phyloP scores from a whole-genome alignment of 148 eudicot species.

The Gaultheria prostrata region DNA sequence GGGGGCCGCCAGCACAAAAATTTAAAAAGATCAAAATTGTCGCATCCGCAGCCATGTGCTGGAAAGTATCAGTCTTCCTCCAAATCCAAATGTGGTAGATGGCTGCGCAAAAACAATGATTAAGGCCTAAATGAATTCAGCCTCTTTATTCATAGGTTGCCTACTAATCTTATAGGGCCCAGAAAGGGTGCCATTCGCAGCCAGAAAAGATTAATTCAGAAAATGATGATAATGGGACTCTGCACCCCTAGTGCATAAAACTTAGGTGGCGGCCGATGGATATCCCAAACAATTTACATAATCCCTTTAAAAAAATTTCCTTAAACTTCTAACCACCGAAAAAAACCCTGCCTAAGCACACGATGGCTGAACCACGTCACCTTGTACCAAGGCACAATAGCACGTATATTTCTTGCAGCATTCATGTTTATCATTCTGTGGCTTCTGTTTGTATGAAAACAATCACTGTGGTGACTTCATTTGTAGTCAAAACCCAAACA shows the following conservation, averaged over 20 bases:
- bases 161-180: neutral
- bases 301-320: neutral
- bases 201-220: neutral
- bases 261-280: neutral
- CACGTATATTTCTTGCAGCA: neutral
- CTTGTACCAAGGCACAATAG: neutral
- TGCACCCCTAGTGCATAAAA: neutral
- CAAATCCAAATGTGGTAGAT: neutral
- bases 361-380: neutral
- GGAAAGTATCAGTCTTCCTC: neutral
- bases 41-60: neutral
- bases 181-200: neutral
- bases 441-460: neutral
- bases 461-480: neutral
- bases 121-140: neutral
- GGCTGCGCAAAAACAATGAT: neutral
- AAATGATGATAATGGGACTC: neutral
- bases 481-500: neutral
- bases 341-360: neutral
- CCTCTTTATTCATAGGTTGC: neutral
- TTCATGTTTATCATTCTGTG: neutral
- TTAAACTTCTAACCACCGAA: neutral
- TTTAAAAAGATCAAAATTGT: neutral
- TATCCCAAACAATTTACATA: neutral
- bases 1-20: too few species aligned